Percentiles rank a stretch among this genome's conserved stretches.
Conservation (phyloP, 192 early-diverging fungal genomes). For the Gigaspora rosea region DNA sequence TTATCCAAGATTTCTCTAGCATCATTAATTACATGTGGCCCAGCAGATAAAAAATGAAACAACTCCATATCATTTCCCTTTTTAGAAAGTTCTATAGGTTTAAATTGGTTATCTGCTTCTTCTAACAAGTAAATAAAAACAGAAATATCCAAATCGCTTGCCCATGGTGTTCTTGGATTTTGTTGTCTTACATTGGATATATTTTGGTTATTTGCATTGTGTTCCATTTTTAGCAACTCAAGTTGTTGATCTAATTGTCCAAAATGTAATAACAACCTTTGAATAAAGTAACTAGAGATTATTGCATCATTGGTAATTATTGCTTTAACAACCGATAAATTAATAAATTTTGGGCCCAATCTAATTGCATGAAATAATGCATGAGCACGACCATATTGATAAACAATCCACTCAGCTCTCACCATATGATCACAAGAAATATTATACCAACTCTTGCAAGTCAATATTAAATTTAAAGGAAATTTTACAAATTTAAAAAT, state of each 20-base stretch:
- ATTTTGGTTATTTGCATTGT: background rate
- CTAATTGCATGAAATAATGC: conserved; percentile 19
- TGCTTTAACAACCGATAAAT: background rate
- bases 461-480: no score
- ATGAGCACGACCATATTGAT: background rate
- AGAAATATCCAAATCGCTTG: background rate
- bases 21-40: background rate
- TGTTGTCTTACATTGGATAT: background rate
- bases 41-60: background rate
- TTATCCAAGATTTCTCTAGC: background rate
- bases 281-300: conserved; percentile 5
- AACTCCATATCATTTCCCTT: conserved; percentile 27
- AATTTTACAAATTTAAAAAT: no score
- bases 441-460: background rate
- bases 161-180: background rate
- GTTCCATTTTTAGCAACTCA: background rate
- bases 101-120: background rate
- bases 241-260: conserved; percentile 6
- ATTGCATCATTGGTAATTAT: background rate
- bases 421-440: background rate
- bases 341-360: background rate
- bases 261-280: conserved; percentile 14
- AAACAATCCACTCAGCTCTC: background rate
- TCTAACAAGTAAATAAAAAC: background rate
- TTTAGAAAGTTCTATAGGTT: background rate